These are phyloP conservation scores for Suillus brevipes DNA, from an alignment of 768 basidiomycete species.

Conservation along the genomic window DNA sequence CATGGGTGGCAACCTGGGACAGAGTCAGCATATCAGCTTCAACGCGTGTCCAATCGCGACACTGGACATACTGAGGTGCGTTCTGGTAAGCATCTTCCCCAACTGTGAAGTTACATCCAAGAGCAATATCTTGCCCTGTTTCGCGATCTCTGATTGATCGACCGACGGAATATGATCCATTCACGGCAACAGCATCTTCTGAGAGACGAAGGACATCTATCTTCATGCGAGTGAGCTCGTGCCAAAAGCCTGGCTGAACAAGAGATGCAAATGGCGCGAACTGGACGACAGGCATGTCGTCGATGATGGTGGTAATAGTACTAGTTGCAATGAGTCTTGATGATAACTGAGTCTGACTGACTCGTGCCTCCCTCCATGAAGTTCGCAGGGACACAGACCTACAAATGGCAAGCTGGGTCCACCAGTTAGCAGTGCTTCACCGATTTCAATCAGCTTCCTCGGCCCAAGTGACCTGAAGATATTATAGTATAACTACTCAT, in stretches of 20 bases:
- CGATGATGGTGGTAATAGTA: constrained; percentile 3
- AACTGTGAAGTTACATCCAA: constrained; percentile 67
- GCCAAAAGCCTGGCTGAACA: constrained; percentile 92
- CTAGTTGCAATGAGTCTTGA: constrained; percentile 3
- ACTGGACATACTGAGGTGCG: constrained; percentile 39
- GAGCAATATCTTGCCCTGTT: constrained; percentile 68
- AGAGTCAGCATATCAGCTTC: background rate
- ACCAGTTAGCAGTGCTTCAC: background rate
- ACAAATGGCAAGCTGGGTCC: constrained; percentile 2
- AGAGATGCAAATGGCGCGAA: constrained; percentile 87
- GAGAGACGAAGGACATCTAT: constrained; percentile 86
- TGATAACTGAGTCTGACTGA: background rate
- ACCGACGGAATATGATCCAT: constrained; percentile 70
- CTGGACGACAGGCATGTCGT: constrained; percentile 64
- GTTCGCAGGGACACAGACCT: constrained; percentile 1
- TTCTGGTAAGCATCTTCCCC: constrained; percentile 65
- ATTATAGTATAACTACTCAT: background rate
- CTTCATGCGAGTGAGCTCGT: constrained; percentile 84
- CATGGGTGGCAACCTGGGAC: constrained; percentile 44
- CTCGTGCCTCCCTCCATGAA: background rate
- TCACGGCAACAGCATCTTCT: constrained; percentile 63
- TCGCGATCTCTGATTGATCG: constrained; percentile 73
- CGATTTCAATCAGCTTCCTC: background rate
- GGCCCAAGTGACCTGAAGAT: background rate
- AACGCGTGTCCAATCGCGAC: constrained; percentile 18